Percentiles rank a stretch among this genome's conserved stretches.
phyloP scores from a whole-genome alignment of 1,139 yeast genomes.

The Keqinozyma sinolaborantium region DNA sequence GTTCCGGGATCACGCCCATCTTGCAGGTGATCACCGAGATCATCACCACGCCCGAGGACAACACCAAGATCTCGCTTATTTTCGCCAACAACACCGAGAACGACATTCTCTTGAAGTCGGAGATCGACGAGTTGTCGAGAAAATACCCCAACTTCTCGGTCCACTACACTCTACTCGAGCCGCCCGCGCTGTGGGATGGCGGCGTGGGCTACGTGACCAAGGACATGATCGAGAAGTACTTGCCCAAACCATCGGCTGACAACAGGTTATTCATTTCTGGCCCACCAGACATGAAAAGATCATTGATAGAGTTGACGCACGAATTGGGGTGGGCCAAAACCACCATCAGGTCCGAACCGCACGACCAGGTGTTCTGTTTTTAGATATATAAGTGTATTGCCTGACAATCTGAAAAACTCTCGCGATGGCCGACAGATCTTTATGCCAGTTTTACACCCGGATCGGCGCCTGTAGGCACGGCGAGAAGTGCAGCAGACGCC shows the following conservation, averaged over 20 bases:
- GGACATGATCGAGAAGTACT: constrained; percentile 48
- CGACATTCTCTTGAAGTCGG: constrained; percentile 66
- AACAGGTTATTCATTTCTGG: constrained; percentile 68
- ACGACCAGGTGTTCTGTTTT: constrained; percentile 71
- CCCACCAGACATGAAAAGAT: constrained; percentile 66
- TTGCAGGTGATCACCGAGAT: constrained; percentile 63
- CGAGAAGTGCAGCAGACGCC: constrained; percentile 78
- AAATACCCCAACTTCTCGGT: constrained; percentile 61
- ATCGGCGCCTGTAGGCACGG: constrained; percentile 97
- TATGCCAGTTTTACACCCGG: constrained; percentile 63
- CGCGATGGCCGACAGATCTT: constrained; percentile 13
- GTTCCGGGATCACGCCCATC: constrained; percentile 79
- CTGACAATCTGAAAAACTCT: too few species aligned
- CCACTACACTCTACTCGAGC: constrained; percentile 30
- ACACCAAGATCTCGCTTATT: constrained; percentile 55
- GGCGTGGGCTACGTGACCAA: constrained; percentile 56
- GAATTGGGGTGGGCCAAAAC: constrained; percentile 60
- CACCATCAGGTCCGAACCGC: constrained; percentile 44
- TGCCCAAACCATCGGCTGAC: constrained; percentile 47
- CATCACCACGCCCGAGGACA: constrained; percentile 64
- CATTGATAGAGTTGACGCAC: constrained; percentile 44
- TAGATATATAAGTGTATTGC: constrained; percentile 16
- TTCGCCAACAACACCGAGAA: constrained; percentile 72
- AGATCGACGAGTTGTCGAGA: constrained; percentile 62
- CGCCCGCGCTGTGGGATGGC: constrained; percentile 50